Evolutionary conservation across 106 monocot genomes (phyloP).

Genomic region (Alisma plantagoaquatica): DNA sequence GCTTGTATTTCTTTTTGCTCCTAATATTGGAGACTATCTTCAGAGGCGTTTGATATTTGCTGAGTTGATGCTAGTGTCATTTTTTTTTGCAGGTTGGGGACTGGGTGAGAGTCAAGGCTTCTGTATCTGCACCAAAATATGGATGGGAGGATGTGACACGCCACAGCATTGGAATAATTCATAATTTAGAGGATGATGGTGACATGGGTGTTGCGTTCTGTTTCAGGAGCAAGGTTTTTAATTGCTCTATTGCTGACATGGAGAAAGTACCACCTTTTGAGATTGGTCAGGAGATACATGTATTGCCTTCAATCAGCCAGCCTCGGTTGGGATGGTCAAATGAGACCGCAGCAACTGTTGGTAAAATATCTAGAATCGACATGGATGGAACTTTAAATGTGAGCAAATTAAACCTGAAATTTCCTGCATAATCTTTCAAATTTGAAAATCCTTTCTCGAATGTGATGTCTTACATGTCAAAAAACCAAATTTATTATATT

Average conservation of each 20-base stretch:
- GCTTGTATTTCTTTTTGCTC: no score
- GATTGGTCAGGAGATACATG: conserved; percentile 79
- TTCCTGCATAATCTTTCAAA: no score
- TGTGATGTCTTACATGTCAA: no score
- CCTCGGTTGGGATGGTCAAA: conserved; percentile 94
- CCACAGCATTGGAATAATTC: conserved; percentile 84
- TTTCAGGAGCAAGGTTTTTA: conserved; percentile 74
- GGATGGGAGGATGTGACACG: conserved; percentile 98
- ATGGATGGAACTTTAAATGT: conserved; percentile 99
- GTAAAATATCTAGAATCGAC: conserved; percentile 70
- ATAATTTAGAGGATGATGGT: conserved; percentile 90
- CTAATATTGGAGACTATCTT: no score
- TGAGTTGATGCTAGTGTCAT: no score
- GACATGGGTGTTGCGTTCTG: conserved; percentile 92
- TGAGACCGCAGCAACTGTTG: conserved; percentile 87
- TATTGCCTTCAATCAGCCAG: conserved; percentile 49
- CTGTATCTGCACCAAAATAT: conserved; percentile 92
- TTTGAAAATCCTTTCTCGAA: no score
- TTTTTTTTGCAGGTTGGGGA: conserved; percentile 63
- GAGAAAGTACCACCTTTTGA: conserved; percentile 79
- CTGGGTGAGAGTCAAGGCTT: conserved; percentile 91
- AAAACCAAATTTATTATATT: no score
- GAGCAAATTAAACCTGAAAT: no score
- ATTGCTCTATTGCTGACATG: conserved; percentile 90
- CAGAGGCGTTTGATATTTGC: no score